These are phyloP conservation scores for Phaeosphaeria sp. DNA, from an alignment of 2,329 filamentous ascomycete species.

Conservation along the genomic window DNA sequence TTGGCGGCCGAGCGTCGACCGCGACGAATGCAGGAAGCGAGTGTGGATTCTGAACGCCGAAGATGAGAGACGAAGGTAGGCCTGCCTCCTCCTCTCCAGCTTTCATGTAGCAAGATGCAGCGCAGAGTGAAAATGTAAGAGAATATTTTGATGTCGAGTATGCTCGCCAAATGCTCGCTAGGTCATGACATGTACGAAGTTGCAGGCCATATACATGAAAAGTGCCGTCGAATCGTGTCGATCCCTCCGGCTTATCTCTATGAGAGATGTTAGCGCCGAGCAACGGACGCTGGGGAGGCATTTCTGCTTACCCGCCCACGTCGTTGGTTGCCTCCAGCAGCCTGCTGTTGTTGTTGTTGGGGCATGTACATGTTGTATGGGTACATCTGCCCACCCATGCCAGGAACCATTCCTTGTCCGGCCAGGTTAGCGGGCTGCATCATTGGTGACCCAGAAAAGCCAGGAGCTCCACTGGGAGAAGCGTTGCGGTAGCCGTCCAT, in stretches of 20 bases:
- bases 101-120: constrained; percentile 18
- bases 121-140: constrained; percentile 21
- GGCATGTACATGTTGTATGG: constrained; percentile 62
- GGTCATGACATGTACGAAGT: constrained; percentile 25
- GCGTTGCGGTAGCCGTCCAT: constrained; percentile 54
- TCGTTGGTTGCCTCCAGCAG: constrained; percentile 58
- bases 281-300: constrained; percentile 24
- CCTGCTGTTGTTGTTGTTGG: constrained; percentile 51
- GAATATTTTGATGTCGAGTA: constrained; percentile 12
- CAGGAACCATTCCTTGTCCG: constrained; percentile 43
- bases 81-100: constrained; percentile 43
- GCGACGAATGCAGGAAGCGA: constrained; percentile 9
- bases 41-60: constrained; percentile 7
- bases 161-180: constrained; percentile 24
- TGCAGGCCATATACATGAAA: constrained; percentile 34
- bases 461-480: constrained; percentile 51
- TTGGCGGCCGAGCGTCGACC: constrained; percentile 9
- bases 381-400: constrained; percentile 50
- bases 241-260: constrained; percentile 34
- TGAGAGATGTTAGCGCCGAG: constrained; percentile 28
- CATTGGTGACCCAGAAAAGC: constrained; percentile 53
- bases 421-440: constrained; percentile 56
- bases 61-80: constrained; percentile 28
- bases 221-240: neutral
- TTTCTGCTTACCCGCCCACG: constrained; percentile 59